These are phyloP conservation scores for Volvox reticuliferus DNA, from an alignment of 139 green algal genomes.

Conservation along the genomic window DNA sequence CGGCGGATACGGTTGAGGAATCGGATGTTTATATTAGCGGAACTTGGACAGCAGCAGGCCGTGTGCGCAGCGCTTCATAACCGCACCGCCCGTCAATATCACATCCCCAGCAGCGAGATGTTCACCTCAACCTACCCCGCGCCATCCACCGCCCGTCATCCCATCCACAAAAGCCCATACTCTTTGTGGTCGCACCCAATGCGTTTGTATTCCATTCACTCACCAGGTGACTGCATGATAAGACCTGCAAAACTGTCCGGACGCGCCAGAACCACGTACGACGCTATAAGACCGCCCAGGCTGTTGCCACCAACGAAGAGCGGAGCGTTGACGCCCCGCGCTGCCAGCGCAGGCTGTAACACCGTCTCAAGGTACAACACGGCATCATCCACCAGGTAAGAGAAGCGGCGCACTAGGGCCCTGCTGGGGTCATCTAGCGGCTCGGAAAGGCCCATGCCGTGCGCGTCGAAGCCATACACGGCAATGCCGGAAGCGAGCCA, in stretches of 20 bases:
- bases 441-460: slow-evolving; percentile 28
- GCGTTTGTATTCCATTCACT: neutral
- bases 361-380: neutral
- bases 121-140: no score
- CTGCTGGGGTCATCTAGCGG: neutral
- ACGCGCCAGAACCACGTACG: slow-evolving; percentile 56
- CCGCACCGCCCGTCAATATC: no score
- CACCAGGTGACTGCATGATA: slow-evolving; percentile 67
- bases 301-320: slow-evolving; percentile 66
- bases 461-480: slow-evolving; percentile 30
- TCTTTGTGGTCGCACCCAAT: no score
- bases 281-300: slow-evolving; percentile 77
- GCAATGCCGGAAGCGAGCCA: slow-evolving; percentile 20
- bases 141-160: no score
- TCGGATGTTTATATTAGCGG: no score
- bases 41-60: no score
- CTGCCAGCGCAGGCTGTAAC: neutral
- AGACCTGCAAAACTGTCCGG: slow-evolving; percentile 71
- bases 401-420: neutral
- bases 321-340: neutral
- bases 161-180: no score
- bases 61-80: no score
- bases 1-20: no score
- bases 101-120: no score
- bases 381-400: neutral